Evolutionary conservation across 2,329 filamentous ascomycete species (phyloP).

Genomic region (Penicillium sp.): DNA sequence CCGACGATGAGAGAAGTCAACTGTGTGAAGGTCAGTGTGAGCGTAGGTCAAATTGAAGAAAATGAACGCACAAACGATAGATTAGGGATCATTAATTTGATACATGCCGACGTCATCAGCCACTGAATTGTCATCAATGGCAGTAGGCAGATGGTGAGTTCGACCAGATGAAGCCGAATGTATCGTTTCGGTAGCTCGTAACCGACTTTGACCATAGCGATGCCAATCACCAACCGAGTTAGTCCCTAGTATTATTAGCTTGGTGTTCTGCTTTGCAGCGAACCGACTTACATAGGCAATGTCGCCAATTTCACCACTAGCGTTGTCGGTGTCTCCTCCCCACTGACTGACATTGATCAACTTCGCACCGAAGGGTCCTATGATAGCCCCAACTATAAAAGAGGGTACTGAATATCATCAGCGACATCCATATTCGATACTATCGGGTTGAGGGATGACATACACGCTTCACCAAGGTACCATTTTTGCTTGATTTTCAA

Average conservation of each 20-base stretch:
- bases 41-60: neutral
- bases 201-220: conserved; percentile 64
- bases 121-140: conserved; percentile 65
- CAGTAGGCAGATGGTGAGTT: conserved; percentile 56
- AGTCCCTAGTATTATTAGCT: conserved; percentile 41
- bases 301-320: conserved; percentile 41
- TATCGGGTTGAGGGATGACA: conserved; percentile 8
- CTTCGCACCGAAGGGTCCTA: conserved; percentile 57
- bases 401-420: conserved; percentile 51
- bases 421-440: neutral
- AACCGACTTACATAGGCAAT: conserved; percentile 43
- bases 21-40: conserved; percentile 17
- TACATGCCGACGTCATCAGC: conserved; percentile 58
- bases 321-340: conserved; percentile 35
- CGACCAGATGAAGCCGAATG: conserved; percentile 50
- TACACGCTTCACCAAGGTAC: conserved; percentile 45
- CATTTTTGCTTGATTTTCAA: conserved; percentile 40
- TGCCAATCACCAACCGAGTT: conserved; percentile 60
- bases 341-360: conserved; percentile 51
- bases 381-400: conserved; percentile 53
- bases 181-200: conserved; percentile 63
- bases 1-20: conserved; percentile 58
- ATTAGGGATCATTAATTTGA: conserved; percentile 57
- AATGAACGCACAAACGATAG: conserved; percentile 44
- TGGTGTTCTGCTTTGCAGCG: neutral